These are phyloP conservation scores for Spathaspora sp. DNA, from an alignment of 1,139 yeast genomes.

Conservation along the genomic window DNA sequence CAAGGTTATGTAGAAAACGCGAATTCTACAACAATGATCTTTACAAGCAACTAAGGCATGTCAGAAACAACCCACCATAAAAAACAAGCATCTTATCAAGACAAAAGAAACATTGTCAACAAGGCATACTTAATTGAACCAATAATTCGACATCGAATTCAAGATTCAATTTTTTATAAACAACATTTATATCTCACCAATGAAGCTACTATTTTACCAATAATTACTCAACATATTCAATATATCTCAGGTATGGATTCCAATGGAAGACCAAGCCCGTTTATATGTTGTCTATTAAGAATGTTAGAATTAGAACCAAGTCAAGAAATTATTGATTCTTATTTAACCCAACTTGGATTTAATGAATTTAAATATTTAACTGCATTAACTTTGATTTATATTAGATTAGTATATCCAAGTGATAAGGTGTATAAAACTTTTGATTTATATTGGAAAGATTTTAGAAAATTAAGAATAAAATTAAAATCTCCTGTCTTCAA, in stretches of 20 bases:
- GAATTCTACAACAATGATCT: no score
- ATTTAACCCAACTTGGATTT: conserved; percentile 42
- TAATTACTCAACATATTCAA: conserved; percentile 37
- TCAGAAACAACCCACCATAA: conserved; percentile 8
- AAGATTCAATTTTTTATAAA: conserved; percentile 69
- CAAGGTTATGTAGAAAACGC: no score
- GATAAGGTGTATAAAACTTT: conserved; percentile 46
- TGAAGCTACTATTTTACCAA: conserved; percentile 46
- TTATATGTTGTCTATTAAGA: conserved; percentile 62
- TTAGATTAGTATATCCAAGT: conserved; percentile 49
- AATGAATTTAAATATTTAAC: conserved; percentile 66
- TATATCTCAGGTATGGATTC: conserved; percentile 51
- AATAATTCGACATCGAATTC: conserved; percentile 65
- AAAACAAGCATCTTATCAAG: conserved; percentile 23
- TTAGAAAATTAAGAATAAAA: conserved; percentile 44
- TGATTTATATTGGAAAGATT: conserved; percentile 56
- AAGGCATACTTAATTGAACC: conserved; percentile 62
- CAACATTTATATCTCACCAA: conserved; percentile 60
- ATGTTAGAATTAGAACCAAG: conserved; percentile 64
- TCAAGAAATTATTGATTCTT: conserved; percentile 49
- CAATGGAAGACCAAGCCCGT: conserved; percentile 56
- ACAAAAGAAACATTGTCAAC: conserved; percentile 34
- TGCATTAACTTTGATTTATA: conserved; percentile 58
- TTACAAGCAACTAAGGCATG: background rate
- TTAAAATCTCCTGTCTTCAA: conserved; percentile 29